phyloP scores from a whole-genome alignment of 2,329 filamentous ascomycete genomes.

The Pseudocercospora ulei region DNA sequence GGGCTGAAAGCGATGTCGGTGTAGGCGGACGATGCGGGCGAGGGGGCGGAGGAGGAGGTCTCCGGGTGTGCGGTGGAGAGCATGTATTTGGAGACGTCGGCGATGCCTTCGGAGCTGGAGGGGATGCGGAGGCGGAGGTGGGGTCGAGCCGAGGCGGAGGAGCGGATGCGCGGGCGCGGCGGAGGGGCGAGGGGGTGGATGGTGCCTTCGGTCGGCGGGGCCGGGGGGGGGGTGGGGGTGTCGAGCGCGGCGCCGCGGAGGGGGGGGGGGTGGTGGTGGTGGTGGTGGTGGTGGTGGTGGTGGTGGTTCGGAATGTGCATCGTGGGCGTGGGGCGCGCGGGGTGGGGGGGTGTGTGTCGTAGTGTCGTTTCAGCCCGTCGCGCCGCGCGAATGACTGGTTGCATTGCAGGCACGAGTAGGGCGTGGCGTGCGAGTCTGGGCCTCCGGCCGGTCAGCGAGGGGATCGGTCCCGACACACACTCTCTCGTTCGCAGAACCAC shows the following conservation, averaged over 20 bases:
- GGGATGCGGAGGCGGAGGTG: constrained; percentile 1
- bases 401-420: constrained; percentile 2
- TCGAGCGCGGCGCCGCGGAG: not conserved
- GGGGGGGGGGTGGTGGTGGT: not conserved
- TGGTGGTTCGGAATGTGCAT: not conserved
- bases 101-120: not conserved
- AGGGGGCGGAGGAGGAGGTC: not conserved
- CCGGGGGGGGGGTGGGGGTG: not conserved
- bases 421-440: constrained; percentile 1
- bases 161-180: not conserved
- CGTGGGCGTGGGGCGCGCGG: not conserved
- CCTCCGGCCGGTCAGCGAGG: not conserved
- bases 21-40: not conserved
- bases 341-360: not conserved
- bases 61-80: not conserved
- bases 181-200: not conserved
- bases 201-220: too few species aligned
- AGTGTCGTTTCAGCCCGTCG: constrained; percentile 2
- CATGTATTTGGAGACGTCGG: not conserved
- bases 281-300: not conserved
- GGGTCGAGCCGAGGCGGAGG: not conserved
- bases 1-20: not conserved
- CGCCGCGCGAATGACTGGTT: not conserved
- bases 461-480: too few species aligned
- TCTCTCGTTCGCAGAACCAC: not conserved